phyloP scores from a whole-genome alignment of 1,284 basidiomycete genomes.

The Microbotryum intermedium region DNA sequence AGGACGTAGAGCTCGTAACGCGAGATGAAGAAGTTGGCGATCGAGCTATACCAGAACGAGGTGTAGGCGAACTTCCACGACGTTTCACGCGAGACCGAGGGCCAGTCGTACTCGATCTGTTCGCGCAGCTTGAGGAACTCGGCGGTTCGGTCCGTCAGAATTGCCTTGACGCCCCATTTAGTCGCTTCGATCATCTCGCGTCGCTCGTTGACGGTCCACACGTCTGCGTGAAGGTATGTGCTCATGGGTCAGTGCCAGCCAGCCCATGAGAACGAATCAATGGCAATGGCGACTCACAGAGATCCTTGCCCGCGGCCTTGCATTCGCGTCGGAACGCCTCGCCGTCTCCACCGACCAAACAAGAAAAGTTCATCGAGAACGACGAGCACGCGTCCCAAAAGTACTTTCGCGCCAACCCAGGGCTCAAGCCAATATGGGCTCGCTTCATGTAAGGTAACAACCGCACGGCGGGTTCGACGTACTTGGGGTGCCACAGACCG shows the following conservation, averaged over 20 bases:
- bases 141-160: constrained; percentile 77
- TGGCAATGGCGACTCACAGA: neutral
- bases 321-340: constrained; percentile 68
- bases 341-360: constrained; percentile 61
- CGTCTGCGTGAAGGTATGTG: constrained; percentile 43
- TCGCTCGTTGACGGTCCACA: constrained; percentile 92
- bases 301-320: constrained; percentile 64
- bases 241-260: neutral
- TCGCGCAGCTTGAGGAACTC: constrained; percentile 65
- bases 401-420: constrained; percentile 60
- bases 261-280: constrained; percentile 5
- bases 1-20: constrained; percentile 27
- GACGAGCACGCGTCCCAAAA: constrained; percentile 86
- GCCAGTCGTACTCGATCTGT: constrained; percentile 46
- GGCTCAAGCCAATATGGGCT: constrained; percentile 70
- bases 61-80: constrained; percentile 15
- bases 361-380: constrained; percentile 76
- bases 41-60: constrained; percentile 18
- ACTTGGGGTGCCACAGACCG: constrained; percentile 75
- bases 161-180: constrained; percentile 79
- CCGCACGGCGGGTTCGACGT: constrained; percentile 64
- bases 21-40: constrained; percentile 23
- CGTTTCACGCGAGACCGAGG: constrained; percentile 20
- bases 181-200: constrained; percentile 93
- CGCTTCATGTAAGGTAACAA: constrained; percentile 73